Percentiles rank a stretch among this genome's conserved stretches.
Evolutionary conservation across 75 land plant genomes (phyloP).

Genomic region (Selaginella moellendorffii): DNA sequence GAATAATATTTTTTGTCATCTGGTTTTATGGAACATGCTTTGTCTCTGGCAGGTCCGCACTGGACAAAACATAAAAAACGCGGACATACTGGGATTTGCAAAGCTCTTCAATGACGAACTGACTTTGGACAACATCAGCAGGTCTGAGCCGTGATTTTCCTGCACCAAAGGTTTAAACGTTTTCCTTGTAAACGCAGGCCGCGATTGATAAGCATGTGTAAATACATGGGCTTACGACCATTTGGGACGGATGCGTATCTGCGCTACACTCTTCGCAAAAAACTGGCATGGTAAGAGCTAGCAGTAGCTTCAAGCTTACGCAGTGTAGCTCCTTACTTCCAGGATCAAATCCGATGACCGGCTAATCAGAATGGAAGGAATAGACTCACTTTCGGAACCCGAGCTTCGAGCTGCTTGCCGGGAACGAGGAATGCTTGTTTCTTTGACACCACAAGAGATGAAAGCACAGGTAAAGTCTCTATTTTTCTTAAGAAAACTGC

Average conservation of each 20-base stretch:
- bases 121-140: slow-evolving; percentile 94
- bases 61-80: slow-evolving; percentile 63
- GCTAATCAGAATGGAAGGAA: slow-evolving; percentile 79
- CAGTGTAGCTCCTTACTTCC: neutral
- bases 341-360: slow-evolving; percentile 94
- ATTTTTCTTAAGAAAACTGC: neutral
- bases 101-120: slow-evolving; percentile 98
- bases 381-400: slow-evolving; percentile 84
- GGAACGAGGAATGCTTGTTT: slow-evolving; percentile 78
- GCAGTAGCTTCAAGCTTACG: neutral
- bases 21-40: neutral
- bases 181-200: slow-evolving; percentile 44
- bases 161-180: neutral
- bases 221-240: slow-evolving; percentile 87
- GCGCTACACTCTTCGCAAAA: slow-evolving; percentile 77
- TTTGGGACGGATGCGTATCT: slow-evolving; percentile 90
- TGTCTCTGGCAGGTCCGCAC: slow-evolving; percentile 49
- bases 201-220: slow-evolving; percentile 91
- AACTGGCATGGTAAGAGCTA: slow-evolving; percentile 30
- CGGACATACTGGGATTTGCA: slow-evolving; percentile 85
- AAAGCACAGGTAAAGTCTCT: slow-evolving; percentile 46
- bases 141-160: slow-evolving; percentile 24
- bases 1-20: neutral
- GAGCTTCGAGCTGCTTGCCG: slow-evolving; percentile 92
- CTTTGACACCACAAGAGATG: slow-evolving; percentile 73